A percentile compares a stretch with the other conserved stretches of the same genome.
phyloP scores from a whole-genome alignment of 164 flowering plant genomes.

The Nymphaea colorata region DNA sequence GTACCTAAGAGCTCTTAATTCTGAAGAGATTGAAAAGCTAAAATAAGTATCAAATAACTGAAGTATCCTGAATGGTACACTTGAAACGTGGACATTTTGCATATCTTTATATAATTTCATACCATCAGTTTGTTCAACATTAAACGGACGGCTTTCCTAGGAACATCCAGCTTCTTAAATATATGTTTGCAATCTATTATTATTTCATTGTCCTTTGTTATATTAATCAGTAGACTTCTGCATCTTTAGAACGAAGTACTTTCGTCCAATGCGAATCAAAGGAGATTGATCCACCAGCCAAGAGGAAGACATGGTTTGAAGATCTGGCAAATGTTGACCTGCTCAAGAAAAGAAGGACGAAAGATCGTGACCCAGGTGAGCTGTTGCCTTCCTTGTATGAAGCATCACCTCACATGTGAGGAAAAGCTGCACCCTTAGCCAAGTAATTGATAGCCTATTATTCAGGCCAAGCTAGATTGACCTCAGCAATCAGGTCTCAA shows the following conservation, averaged over 20 bases:
- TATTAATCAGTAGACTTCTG: too few species aligned
- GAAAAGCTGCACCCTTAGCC: not conserved
- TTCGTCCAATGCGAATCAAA: not conserved
- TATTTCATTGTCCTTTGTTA: not conserved
- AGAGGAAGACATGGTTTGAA: conserved; percentile 5
- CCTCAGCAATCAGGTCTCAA: too few species aligned
- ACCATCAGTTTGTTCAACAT: too few species aligned
- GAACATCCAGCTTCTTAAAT: not conserved
- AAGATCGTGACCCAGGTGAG: conserved; percentile 8
- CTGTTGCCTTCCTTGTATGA: not conserved
- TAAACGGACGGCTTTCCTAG: too few species aligned
- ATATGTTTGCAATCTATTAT: not conserved
- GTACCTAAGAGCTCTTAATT: too few species aligned
- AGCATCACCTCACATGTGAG: not conserved
- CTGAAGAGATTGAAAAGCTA: too few species aligned
- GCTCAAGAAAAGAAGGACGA: conserved; percentile 7
- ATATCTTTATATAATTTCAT: too few species aligned
- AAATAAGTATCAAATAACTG: too few species aligned
- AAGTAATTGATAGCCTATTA: too few species aligned
- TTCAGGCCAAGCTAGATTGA: too few species aligned
- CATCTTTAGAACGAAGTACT: not conserved
- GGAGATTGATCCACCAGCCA: not conserved
- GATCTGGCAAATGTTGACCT: not conserved
- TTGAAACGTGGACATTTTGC: too few species aligned
- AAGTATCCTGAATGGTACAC: too few species aligned